Conservation (phyloP, 495 filamentous ascomycete genomes). For the Jackrogersella minutella region DNA sequence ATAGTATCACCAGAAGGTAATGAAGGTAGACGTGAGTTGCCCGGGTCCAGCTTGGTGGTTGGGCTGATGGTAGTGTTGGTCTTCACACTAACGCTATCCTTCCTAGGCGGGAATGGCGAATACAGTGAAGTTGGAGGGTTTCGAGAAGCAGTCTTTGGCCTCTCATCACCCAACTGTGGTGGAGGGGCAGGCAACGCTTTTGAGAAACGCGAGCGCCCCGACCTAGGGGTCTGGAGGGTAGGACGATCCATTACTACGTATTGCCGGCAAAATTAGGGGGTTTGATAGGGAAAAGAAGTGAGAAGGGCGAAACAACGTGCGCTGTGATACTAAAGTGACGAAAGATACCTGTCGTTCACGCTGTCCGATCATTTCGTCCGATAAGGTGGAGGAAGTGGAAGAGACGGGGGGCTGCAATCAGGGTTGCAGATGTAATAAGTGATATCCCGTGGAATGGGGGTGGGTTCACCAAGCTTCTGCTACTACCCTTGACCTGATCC, state of each 20-base stretch:
- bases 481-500: constrained; percentile 30
- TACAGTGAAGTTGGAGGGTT: constrained; percentile 25
- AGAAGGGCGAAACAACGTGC: constrained; percentile 28
- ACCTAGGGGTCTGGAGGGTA: constrained; percentile 38
- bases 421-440: constrained; percentile 40
- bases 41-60: constrained; percentile 19
- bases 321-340: constrained; percentile 35
- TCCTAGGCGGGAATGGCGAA: constrained; percentile 39
- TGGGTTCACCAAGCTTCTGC: constrained; percentile 33
- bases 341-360: constrained; percentile 27
- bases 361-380: constrained; percentile 36
- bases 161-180: constrained; percentile 27
- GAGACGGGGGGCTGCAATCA: constrained; percentile 36
- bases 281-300: constrained; percentile 23
- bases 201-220: constrained; percentile 48
- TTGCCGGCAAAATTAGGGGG: constrained; percentile 31
- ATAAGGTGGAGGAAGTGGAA: constrained; percentile 36
- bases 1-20: constrained; percentile 28
- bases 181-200: constrained; percentile 47
- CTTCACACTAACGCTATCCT: constrained; percentile 35
- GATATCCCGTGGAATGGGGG: constrained; percentile 31
- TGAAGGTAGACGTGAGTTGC: constrained; percentile 34
- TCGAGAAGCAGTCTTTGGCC: constrained; percentile 29
- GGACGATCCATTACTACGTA: constrained; percentile 37
- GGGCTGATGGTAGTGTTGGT: constrained; percentile 15